Base-by-base conservation (phyloP, 2,329 filamentous ascomycete species). In the Aspergillus novoparasiticus region DNA sequence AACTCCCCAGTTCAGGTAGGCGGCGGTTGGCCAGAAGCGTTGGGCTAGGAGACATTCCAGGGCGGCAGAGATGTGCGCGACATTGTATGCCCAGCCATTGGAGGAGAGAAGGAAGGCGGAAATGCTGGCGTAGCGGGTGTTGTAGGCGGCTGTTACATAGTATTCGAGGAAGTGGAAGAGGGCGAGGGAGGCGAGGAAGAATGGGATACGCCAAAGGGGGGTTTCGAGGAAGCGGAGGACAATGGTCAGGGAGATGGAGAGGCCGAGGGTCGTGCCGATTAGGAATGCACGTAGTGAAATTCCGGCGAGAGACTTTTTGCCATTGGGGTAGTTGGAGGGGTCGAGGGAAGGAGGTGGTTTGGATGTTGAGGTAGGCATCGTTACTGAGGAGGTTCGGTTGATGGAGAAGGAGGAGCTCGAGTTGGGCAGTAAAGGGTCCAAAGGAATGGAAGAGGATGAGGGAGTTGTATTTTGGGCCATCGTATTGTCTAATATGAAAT, bases 81-180 rank as follows among this genome's bases (percentile, higher is more conserved):
- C 85, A 66, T 90, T 90, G 78, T 98, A 98, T 6, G 87, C 88
- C 50, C 86, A 87, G 76, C 95, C 95, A 77, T 99, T 99, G 57
- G 87, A 88, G 43, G 89, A 90, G 41, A 98, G 84, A 16, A 99
- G 86, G 76, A 96, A 99, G 41, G 92, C 90, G 59, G 86, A 86
- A 23, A 94, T 83, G 28, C 84, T 86, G 23, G 92, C 92, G 58
- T 88, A 84, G 19, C 85, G 84, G 0, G 92, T 92, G 78, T 98
- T 98, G 80, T 91, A 92, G 60, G 85, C 83, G 10, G 94, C 94
- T 0, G 94, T 97, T 36, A 89, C 92, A 84, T 89, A 96, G 83
- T 94, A 99, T 80, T 99, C 95, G 77, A 98, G 89, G 80, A 97
- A 98, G 83, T 99, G 95, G 81, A 98, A 98, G 34, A 90, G 71